Evolutionary conservation across 805 yeast species (phyloP), one percentile per base, ranked within the genome.

Genomic region (Schizosaccharomyces octosporus): DNA sequence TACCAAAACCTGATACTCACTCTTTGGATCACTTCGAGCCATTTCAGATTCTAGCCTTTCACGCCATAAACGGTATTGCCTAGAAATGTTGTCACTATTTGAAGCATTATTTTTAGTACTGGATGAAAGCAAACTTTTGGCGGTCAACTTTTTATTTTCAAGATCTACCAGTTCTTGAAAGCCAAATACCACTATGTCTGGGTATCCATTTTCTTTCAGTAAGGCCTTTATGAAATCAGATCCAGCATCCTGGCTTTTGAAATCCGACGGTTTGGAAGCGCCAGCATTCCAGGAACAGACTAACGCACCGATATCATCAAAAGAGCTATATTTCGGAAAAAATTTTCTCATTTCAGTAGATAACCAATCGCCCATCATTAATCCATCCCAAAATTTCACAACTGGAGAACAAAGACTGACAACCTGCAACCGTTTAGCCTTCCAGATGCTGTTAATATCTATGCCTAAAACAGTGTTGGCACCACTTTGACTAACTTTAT

Each of bases 81-180:
- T 83, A 27, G 73, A 72, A 65, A 69, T 65, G 68, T 79, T 62
- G 36, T 60, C 63, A 43, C 60, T 62, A 6, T 29, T 32, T 27
- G 57, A 59, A n/a, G 55, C 77, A 67, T 81, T 65, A 61, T 77
- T 68, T 59, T 87, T 72, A 65, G 80, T 79, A 64, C 74, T 72
- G 66, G 85, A 89, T 31, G 65, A 63, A 24, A 73, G 66, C 62
- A 74, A 63, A 42, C 68, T 69, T 61, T 70, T 79, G 67, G 93
- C 95, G 0, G 86, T 81, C 51, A 84, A 81, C 62, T 88, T 77
- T 81, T 87, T 87, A 67, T 86, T 85, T 15, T 90, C 87, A 55
- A 93, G 73, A 67, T 89, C 97, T 13, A 88, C 82, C 42, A 89
- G 82, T 67, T 93, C 98, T 70, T 93, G 95, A 48, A 93, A 74